Evolutionary conservation across 2,329 filamentous ascomycete species (phyloP).

Genomic region (Rhynchosporium secalis): DNA sequence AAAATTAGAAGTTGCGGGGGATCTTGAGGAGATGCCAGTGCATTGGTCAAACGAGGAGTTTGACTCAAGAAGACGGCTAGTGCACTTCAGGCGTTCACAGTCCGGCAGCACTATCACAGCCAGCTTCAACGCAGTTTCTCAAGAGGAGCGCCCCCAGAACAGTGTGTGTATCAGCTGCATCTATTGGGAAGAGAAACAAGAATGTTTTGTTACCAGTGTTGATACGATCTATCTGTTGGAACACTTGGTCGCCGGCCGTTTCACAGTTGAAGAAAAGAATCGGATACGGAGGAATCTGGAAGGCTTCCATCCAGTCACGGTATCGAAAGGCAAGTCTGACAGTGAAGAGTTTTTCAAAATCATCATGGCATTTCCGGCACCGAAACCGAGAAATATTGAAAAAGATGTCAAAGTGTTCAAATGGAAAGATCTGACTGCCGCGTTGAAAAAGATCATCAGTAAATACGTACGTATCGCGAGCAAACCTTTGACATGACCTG

Average conservation of each 20-base stretch:
- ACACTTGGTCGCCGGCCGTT: slow-evolving; percentile 80
- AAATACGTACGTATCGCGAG: slow-evolving; percentile 64
- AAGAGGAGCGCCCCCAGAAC: slow-evolving; percentile 76
- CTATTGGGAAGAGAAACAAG: slow-evolving; percentile 87
- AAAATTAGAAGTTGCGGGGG: slow-evolving; percentile 78
- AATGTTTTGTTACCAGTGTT: slow-evolving; percentile 93
- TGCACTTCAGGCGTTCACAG: slow-evolving; percentile 84
- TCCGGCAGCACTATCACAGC: slow-evolving; percentile 78
- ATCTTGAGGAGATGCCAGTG: slow-evolving; percentile 80
- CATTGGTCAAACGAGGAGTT: slow-evolving; percentile 83
- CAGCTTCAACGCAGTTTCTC: slow-evolving; percentile 75
- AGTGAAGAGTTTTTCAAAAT: slow-evolving; percentile 98
- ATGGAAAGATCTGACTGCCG: slow-evolving; percentile 85
- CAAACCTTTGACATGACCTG: not conserved
- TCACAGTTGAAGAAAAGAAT: slow-evolving; percentile 98
- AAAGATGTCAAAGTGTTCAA: slow-evolving; percentile 99
- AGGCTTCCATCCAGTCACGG: slow-evolving; percentile 87
- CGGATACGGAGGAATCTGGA: slow-evolving; percentile 93
- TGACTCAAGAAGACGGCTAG: slow-evolving; percentile 76
- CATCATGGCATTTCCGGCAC: slow-evolving; percentile 95
- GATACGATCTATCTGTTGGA: slow-evolving; percentile 96
- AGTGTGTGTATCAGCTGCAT: slow-evolving; percentile 97
- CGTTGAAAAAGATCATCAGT: slow-evolving; percentile 96
- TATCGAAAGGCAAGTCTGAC: slow-evolving; percentile 88
- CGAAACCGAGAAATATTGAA: slow-evolving; percentile 96